A percentile compares a stretch with the other conserved stretches of the same genome.
phyloP scores from a whole-genome alignment of 148 eudicot genomes.

The Vaccinium vitisidaea region DNA sequence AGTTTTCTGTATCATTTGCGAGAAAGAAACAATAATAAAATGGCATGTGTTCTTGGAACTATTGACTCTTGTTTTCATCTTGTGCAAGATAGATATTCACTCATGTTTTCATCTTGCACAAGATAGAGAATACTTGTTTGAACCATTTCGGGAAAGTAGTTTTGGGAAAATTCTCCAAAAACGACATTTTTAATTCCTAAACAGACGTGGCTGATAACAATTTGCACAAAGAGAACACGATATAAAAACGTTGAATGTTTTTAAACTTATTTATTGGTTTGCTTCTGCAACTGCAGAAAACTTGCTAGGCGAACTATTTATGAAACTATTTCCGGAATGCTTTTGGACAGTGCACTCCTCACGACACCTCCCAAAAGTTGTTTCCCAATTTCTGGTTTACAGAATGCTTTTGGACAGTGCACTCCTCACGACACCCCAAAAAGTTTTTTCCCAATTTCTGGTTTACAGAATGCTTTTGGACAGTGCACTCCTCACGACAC shows the following conservation, averaged over 20 bases:
- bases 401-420: neutral
- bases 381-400: neutral
- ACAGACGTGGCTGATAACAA: neutral
- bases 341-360: neutral
- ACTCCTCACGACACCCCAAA: neutral
- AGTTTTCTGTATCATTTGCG: neutral
- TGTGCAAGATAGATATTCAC: neutral
- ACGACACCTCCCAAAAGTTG: neutral
- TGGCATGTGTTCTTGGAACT: neutral
- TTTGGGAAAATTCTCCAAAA: neutral
- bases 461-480: neutral
- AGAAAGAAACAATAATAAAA: neutral
- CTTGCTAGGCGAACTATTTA: neutral
- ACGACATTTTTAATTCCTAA: neutral
- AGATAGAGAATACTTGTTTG: neutral
- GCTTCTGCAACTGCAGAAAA: neutral
- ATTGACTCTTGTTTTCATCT: slow-evolving; percentile 2
- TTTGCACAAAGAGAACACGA: neutral
- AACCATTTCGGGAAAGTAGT: neutral
- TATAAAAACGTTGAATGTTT: neutral
- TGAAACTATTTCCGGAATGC: neutral
- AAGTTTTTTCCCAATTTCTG: neutral
- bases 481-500: neutral
- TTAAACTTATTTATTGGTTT: neutral
- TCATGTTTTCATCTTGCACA: neutral